A percentile compares a stretch with the other conserved stretches of the same genome.
Conservation (phyloP, 169 alveolate species). For the Haemoproteus tartakovskyi region DNA sequence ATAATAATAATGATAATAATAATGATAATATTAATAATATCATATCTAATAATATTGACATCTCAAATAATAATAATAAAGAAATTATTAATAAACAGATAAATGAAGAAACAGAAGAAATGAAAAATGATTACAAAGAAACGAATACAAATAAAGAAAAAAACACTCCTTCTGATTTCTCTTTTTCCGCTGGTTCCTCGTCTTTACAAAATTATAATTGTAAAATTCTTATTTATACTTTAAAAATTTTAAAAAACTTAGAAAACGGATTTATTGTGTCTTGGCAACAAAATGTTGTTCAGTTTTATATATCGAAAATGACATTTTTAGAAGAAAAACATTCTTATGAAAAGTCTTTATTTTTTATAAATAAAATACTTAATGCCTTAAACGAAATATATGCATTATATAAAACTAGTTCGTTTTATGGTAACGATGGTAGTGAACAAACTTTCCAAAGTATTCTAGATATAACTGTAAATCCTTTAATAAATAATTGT, state of each 20-base stretch:
- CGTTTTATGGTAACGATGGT: background rate
- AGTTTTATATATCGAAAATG: constrained; percentile 25
- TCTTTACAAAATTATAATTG: constrained; percentile 52
- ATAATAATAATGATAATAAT: background rate
- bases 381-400: constrained; percentile 32
- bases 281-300: constrained; percentile 63
- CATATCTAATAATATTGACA: too few relatives aligned
- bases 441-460: constrained; percentile 51
- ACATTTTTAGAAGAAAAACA: constrained; percentile 18
- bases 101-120: too few relatives aligned
- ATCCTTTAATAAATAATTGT: constrained; percentile 57
- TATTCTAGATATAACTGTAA: constrained; percentile 56
- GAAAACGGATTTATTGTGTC: constrained; percentile 42
- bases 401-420: constrained; percentile 16
- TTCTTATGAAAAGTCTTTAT: constrained; percentile 11
- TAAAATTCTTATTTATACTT: constrained; percentile 21
- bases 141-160: too few relatives aligned
- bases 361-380: constrained; percentile 34
- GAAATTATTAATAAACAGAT: too few relatives aligned
- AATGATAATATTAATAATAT: too few relatives aligned
- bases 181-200: too few relatives aligned
- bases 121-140: too few relatives aligned
- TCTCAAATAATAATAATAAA: too few relatives aligned
- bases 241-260: constrained; percentile 28
- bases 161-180: too few relatives aligned